phyloP scores from a whole-genome alignment of 441 rosid genomes.

The Isatis lusitanica region DNA sequence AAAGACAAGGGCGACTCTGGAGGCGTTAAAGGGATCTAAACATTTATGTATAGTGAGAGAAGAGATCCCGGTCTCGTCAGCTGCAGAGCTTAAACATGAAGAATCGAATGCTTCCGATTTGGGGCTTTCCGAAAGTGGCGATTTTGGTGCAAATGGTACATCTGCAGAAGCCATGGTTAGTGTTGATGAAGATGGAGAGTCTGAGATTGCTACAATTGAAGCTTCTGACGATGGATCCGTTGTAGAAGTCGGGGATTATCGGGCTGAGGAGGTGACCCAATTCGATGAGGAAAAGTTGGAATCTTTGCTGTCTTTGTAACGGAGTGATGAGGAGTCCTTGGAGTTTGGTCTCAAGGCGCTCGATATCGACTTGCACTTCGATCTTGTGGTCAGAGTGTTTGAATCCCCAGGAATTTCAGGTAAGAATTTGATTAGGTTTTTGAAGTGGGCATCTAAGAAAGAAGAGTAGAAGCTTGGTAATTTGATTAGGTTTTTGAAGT shows the following conservation, averaged over 20 bases:
- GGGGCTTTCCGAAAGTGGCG: too few species aligned
- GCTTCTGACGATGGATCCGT: slow-evolving; percentile 27
- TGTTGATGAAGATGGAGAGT: slow-evolving; percentile 30
- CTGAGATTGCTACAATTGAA: slow-evolving; percentile 16
- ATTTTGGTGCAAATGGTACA: slow-evolving; percentile 18
- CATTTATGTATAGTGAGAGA: slow-evolving; percentile 41
- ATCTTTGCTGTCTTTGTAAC: slow-evolving; percentile 59
- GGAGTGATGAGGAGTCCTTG: slow-evolving; percentile 64
- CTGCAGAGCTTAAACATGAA: slow-evolving; percentile 24
- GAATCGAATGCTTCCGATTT: slow-evolving; percentile 13
- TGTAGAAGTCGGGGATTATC: slow-evolving; percentile 3
- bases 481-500: too few species aligned
- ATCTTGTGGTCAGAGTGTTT: slow-evolving; percentile 56
- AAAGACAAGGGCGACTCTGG: slow-evolving; percentile 52
- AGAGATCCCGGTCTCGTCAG: slow-evolving; percentile 27
- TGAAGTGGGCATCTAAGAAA: slow-evolving; percentile 58
- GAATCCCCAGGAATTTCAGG: slow-evolving; percentile 53
- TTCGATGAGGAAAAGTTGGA: slow-evolving; percentile 57
- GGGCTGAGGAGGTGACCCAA: slow-evolving; percentile 36
- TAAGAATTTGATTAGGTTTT: slow-evolving; percentile 63
- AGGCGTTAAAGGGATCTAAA: slow-evolving; percentile 26
- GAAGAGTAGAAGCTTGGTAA: too few species aligned
- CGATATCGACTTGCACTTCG: slow-evolving; percentile 45
- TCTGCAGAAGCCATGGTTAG: slow-evolving; percentile 11
- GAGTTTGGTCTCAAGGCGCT: slow-evolving; percentile 57